Evolutionary conservation across 495 filamentous ascomycete species (phyloP), one percentile per base, ranked within the genome.

Genomic region (Penicillium bovifimosum): DNA sequence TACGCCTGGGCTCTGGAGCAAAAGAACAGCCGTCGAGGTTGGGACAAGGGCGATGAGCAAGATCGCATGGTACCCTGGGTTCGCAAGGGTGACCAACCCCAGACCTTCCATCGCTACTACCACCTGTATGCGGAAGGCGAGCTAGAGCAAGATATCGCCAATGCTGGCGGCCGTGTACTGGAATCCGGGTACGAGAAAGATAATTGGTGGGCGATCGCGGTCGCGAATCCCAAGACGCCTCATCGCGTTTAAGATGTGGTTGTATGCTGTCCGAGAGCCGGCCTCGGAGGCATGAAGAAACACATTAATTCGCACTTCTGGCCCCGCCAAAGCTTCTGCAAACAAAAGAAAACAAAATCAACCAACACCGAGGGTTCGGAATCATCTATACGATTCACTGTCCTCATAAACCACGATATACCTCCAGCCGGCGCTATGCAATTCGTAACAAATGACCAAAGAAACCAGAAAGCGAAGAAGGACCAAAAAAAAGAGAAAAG

Each of bases 1-100:
- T 95, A 92, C 65, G 93, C 92, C n/a, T 98, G 93, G 93, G 93
- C 93, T 2, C 77, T 98, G 20, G 93, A 98, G 72, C 93, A 98
- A 68, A 86, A 87, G 66, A 73, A 71, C 53, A 96, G 91, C 65
- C 85, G 95, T 50, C 76, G 93, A 60, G 93, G 93, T 16, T 98
- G 92, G 93, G 86, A 89, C 55, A 87, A 91, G 62, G 86, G 84
- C 13, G 80, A 86, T 59, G 81, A 84, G 52, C 91, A 97, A 69
- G 93, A 98, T 72, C 82, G 95, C 52, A 88, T 97, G 79, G 93
- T 98, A 41, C 93, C 93, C 13, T 98, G 93, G 93, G 88, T 97
- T 10, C 76, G 91, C 68, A 78, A 78, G 58, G 60, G 42, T 10
- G 65, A 62, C 9, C 53, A 71, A 53, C 54, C 63, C 18, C 61